Conservation (phyloP, 2,329 filamentous ascomycete species). For the Plectosphaerella sp. region DNA sequence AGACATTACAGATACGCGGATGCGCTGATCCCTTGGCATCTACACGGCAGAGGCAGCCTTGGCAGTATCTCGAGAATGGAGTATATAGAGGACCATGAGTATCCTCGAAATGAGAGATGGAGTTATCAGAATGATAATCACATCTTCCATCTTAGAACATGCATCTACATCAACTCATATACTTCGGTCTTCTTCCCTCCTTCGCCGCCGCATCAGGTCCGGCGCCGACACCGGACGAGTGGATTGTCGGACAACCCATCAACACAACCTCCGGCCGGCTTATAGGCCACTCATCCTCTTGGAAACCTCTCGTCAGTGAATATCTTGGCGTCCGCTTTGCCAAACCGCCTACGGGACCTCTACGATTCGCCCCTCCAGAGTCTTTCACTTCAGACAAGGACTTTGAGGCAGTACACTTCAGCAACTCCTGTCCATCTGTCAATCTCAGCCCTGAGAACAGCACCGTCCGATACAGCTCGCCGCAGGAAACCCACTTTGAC, state of each 20-base stretch:
- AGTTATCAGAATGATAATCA: too few relatives aligned
- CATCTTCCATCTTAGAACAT: too few relatives aligned
- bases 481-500: not conserved
- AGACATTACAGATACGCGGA: too few relatives aligned
- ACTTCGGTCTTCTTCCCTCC: too few relatives aligned
- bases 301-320: slow-evolving; percentile 1
- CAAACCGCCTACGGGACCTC: slow-evolving; percentile 42
- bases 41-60: too few relatives aligned
- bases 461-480: not conserved
- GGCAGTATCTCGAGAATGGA: too few relatives aligned
- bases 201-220: too few relatives aligned
- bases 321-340: slow-evolving; percentile 51
- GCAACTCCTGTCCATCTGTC: not conserved
- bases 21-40: too few relatives aligned
- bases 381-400: slow-evolving; percentile 3
- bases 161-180: too few relatives aligned
- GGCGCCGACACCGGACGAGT: not conserved
- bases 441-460: not conserved
- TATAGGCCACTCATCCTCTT: not conserved
- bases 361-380: slow-evolving; percentile 36
- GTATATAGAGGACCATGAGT: too few relatives aligned
- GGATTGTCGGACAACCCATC: not conserved
- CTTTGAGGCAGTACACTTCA: slow-evolving; percentile 7
- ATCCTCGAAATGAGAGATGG: too few relatives aligned
- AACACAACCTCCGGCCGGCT: not conserved